Percentiles rank a stretch among this genome's conserved stretches.
Conservation (phyloP, 257 asterid genomes). For the Scutellaria galericulata region DNA sequence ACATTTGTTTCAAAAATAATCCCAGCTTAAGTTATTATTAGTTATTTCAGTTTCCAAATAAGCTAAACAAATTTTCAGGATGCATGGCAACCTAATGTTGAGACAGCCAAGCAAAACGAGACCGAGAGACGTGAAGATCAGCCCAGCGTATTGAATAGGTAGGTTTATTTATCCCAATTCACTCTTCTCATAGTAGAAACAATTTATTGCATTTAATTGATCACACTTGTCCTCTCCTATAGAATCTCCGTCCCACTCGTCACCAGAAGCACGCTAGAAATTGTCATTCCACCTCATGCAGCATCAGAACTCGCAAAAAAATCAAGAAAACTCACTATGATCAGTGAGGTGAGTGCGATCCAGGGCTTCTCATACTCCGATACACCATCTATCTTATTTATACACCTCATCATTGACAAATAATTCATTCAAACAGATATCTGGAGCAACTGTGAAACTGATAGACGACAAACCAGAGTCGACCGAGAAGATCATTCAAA, state of each 20-base stretch:
- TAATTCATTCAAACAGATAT: slow-evolving; percentile 53
- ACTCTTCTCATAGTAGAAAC: not conserved
- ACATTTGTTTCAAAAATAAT: not conserved
- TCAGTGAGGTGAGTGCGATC: slow-evolving; percentile 69
- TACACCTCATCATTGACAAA: slow-evolving; percentile 24
- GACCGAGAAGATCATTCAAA: slow-evolving; percentile 75
- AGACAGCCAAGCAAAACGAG: slow-evolving; percentile 58
- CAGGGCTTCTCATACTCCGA: slow-evolving; percentile 5
- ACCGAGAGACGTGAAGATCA: slow-evolving; percentile 67
- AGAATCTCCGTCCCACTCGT: slow-evolving; percentile 78
- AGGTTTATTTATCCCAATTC: slow-evolving; percentile 27
- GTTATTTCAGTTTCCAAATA: not conserved
- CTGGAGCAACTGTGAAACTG: slow-evolving; percentile 86
- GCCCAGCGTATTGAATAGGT: slow-evolving; percentile 70
- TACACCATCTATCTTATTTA: slow-evolving; percentile 20
- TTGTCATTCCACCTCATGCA: slow-evolving; percentile 83
- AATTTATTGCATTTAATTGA: not conserved
- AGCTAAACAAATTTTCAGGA: slow-evolving; percentile 58
- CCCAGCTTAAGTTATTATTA: slow-evolving; percentile 25
- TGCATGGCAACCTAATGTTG: slow-evolving; percentile 47
- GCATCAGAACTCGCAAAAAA: slow-evolving; percentile 73
- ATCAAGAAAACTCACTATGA: slow-evolving; percentile 81
- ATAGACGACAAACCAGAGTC: slow-evolving; percentile 69
- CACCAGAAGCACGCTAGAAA: slow-evolving; percentile 86
- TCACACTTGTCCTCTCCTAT: not conserved